Evolutionary conservation across 371 early-diverging fungal species (phyloP), one percentile per base, ranked within the genome.

Genomic region (Mortierella sp.): DNA sequence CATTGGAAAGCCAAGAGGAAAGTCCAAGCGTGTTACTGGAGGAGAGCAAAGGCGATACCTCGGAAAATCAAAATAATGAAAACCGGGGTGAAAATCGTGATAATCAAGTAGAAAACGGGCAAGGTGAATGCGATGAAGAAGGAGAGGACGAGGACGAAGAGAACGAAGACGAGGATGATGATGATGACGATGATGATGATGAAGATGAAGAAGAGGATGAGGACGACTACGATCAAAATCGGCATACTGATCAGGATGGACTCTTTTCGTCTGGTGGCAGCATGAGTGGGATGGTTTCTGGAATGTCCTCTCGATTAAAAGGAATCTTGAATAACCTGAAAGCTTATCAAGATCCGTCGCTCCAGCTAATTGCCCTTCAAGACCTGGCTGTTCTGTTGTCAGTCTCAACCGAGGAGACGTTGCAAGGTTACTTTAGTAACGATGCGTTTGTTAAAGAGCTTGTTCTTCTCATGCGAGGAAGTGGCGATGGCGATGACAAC

Each of bases 321-420:
- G 77, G 87, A 4, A 88, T 92, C 28, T 76, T 91, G 13, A 60
- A 79, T 31, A 86, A 83, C 47, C 84, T 92, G 5, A 84, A 83
- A 34, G 83, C 83, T 40, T 70, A 75, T 35, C 86, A 88, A 45
- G 91, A 92, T 62, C 88, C 89, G 19, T 87, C 91, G 1, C 83
- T 87, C 72, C 92, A 91, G 66, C 70, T 93, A 10, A 83, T 92
- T 35, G 91, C 91, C 0, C 81, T 93, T 6, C 91, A 92, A 68
- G 89, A 90, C 70, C 74, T 93, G 58, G 85, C 92, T 6, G 91
- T 92, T 42, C 80, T 92, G 29, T 72, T 93, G 15, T 88, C 91
- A 5, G 90, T 94, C 35, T 88, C 92, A 49, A 91, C 88, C 13
- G 94, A 92, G 61, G 93, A 93, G 12, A 90, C 76, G 49, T 71